Percentiles rank a stretch among this genome's conserved stretches.
These are phyloP conservation scores for Umbelopsis sp. DNA, from an alignment of 192 early-diverging fungal genomes.

Conservation along the genomic window DNA sequence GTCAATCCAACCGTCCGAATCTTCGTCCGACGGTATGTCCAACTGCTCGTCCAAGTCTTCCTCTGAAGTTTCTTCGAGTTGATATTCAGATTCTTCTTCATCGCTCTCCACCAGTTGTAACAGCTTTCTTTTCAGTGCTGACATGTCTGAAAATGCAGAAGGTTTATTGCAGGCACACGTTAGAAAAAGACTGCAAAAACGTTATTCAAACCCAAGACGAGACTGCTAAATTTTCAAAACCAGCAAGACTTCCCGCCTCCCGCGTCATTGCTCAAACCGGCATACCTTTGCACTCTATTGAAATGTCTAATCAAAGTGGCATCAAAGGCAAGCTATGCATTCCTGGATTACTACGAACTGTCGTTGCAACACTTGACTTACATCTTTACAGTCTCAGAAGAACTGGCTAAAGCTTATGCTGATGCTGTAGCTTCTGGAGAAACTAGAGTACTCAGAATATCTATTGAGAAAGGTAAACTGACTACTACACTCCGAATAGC, in stretches of 20 bases:
- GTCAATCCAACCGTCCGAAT: no score
- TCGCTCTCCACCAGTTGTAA: no score
- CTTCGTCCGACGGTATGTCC: no score
- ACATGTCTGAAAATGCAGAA: no score
- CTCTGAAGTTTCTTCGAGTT: no score
- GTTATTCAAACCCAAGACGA: neutral
- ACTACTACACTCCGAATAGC: neutral
- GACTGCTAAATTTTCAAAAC: neutral
- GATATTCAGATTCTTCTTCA: no score
- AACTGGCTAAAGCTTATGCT: conserved; percentile 48
- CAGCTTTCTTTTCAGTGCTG: no score
- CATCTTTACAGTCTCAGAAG: conserved; percentile 47
- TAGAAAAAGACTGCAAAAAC: neutral
- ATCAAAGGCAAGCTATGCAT: conserved; percentile 44
- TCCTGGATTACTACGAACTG: neutral
- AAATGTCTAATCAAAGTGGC: conserved; percentile 61
- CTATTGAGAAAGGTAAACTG: conserved; percentile 50
- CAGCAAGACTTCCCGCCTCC: neutral
- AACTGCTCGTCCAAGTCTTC: no score
- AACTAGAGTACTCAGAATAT: conserved; percentile 48
- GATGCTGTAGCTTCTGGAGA: conserved; percentile 39
- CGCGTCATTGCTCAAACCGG: neutral
- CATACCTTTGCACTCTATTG: neutral
- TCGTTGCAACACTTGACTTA: neutral
- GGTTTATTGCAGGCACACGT: no score